Conservation (phyloP, 805 yeast species). For the Candida sithepensis region DNA sequence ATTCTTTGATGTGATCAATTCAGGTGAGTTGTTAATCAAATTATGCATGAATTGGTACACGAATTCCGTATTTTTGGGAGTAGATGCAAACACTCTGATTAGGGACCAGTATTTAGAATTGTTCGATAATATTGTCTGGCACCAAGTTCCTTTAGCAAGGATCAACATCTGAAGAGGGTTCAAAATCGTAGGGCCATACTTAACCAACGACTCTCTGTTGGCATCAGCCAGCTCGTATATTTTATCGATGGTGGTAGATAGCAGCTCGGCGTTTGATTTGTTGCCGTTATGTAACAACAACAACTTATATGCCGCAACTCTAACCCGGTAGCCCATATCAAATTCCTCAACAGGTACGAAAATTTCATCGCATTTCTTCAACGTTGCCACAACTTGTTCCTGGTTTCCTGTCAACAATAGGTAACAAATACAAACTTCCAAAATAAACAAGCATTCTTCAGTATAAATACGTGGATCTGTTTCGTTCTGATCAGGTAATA, state of each 20-base stretch:
- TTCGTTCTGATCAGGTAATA: conserved; percentile 33
- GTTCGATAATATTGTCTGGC: conserved; percentile 33
- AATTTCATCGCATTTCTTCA: conserved; percentile 21
- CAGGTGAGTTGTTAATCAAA: conserved; percentile 31
- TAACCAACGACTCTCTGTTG: conserved; percentile 39
- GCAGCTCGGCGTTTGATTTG: conserved; percentile 14
- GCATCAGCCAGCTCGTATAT: conserved; percentile 19
- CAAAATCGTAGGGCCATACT: conserved; percentile 41
- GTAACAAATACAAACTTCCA: conserved; percentile 32
- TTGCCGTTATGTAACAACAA: conserved; percentile 39
- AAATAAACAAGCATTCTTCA: conserved; percentile 28
- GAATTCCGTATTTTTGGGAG: conserved; percentile 36
- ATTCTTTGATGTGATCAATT: conserved; percentile 43
- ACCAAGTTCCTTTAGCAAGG: conserved; percentile 41
- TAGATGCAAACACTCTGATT: conserved; percentile 42
- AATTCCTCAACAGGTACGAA: conserved; percentile 23
- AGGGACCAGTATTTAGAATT: conserved; percentile 47
- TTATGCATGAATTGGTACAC: conserved; percentile 47
- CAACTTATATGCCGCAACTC: conserved; percentile 51
- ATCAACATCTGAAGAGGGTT: conserved; percentile 49
- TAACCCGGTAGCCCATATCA: conserved; percentile 29
- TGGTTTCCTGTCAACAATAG: conserved; percentile 27
- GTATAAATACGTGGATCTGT: conserved; percentile 24
- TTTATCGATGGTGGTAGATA: conserved; percentile 25
- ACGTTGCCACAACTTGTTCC: conserved; percentile 18